Evolutionary conservation across 495 filamentous ascomycete genomes (phyloP), one percentile per base, ranked within the genome.

Genomic region (Talaromyces trachyspermus): DNA sequence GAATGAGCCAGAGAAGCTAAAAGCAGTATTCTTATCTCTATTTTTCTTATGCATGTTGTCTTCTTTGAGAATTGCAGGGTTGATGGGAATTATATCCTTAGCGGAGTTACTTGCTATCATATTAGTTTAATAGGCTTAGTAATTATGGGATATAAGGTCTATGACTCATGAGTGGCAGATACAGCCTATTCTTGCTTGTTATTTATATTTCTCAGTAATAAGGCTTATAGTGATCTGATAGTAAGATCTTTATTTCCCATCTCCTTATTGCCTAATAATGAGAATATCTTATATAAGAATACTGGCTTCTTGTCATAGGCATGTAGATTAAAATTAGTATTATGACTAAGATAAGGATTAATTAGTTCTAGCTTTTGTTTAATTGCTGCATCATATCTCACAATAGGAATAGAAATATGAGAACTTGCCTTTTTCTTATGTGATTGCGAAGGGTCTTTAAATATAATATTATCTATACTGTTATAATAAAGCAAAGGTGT

Each of bases 31-130:
- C 41, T 43, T 17, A 43, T 43, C 41, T n/a, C 15, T 5, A 43
- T 43, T 29, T 43, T 30, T n/a, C 41, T 29, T 22, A 24, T 24
- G 2, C 37, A 43, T 14, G 25, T 7, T 43, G 15, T 30, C 26
- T 27, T 20, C n/a, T 29, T 26, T n/a, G 41, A 43, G 41, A 12
- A 43, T 43, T 43, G 41, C 41, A 27, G 41, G 41, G 26, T 43
- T 17, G 26, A 43, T 43, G 1, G 41, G 11, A 30, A 43, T 26
- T 12, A 30, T 15, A 43, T 43, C 41, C 24, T 43, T 11, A 40
- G 19, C 41, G 14, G 23, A n/a, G 10, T 29, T 24, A 22, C 23
- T 20, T 41, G n/a, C 18, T n/a, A 11, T 22, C 38, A 24, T 8
- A 25, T 41, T 10, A 41, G 18, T 41, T 25, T 20, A 41, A 20